Conservation (phyloP, 2,329 filamentous ascomycete genomes). For the Plectosphaerella cucumerina region DNA sequence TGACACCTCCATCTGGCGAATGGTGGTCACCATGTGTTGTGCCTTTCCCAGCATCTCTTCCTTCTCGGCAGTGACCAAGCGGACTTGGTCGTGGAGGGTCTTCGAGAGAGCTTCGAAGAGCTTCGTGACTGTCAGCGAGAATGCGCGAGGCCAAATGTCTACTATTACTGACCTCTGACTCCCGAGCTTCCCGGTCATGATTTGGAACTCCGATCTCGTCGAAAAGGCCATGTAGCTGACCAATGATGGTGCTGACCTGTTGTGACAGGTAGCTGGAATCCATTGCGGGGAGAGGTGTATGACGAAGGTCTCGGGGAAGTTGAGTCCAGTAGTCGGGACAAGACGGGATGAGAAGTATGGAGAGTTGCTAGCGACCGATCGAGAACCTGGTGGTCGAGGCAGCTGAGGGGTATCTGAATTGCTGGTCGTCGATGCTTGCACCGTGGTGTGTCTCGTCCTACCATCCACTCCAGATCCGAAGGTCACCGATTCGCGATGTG, state of each 20-base stretch:
- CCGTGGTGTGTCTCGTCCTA: constrained; percentile 1
- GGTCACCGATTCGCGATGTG: constrained; percentile 1
- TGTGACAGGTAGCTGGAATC: constrained; percentile 90
- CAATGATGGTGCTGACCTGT: constrained; percentile 92
- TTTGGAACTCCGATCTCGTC: constrained; percentile 95
- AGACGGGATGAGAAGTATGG: neutral
- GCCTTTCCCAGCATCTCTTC: constrained; percentile 87
- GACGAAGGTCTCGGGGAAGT: neutral
- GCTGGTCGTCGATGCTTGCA: constrained; percentile 10
- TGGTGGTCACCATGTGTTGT: constrained; percentile 75
- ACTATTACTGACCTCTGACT: constrained; percentile 68
- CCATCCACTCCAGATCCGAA: constrained; percentile 1
- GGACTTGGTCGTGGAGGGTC: constrained; percentile 85
- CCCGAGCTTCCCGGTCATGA: constrained; percentile 86
- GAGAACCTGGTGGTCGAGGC: constrained; percentile 3
- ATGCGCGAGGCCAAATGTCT: constrained; percentile 4
- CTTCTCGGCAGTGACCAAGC: constrained; percentile 81
- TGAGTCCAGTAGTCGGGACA: neutral
- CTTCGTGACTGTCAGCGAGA: constrained; percentile 37
- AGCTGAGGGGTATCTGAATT: constrained; percentile 3
- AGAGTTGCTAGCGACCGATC: neutral
- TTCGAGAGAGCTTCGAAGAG: constrained; percentile 90
- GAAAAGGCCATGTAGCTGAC: constrained; percentile 88
- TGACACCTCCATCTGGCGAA: constrained; percentile 90
- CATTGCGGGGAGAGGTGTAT: constrained; percentile 44